These are phyloP conservation scores for Austroboletus novae-zelandiae DNA, from an alignment of 1,284 basidiomycete species.

Conservation along the genomic window DNA sequence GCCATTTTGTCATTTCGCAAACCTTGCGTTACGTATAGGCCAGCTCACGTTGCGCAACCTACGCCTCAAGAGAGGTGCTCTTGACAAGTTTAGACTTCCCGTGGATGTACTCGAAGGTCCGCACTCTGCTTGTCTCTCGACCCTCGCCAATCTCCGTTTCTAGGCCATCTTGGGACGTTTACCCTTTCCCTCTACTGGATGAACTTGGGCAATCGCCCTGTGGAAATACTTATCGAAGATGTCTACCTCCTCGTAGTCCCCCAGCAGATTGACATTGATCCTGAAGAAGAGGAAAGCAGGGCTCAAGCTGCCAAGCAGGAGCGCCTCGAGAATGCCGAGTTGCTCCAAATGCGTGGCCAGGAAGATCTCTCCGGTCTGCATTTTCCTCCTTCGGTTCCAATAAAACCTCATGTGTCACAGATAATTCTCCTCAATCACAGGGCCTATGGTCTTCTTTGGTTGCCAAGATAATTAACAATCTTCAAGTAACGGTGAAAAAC, in stretches of 20 bases:
- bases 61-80: conserved; percentile 88
- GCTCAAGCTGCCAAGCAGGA: conserved; percentile 88
- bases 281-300: conserved; percentile 82
- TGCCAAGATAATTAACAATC: conserved; percentile 93
- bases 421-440: conserved; percentile 74
- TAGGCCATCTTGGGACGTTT: conserved; percentile 90
- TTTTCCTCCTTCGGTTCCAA: not conserved
- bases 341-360: conserved; percentile 74
- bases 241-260: conserved; percentile 94
- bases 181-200: conserved; percentile 95
- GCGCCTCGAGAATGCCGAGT: conserved; percentile 85
- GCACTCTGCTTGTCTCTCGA: not conserved
- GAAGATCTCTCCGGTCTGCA: conserved; percentile 50
- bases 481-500: conserved; percentile 94
- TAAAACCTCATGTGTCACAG: conserved; percentile 23
- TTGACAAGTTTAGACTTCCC: conserved; percentile 96
- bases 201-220: conserved; percentile 91
- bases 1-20: not conserved
- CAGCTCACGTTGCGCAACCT: conserved; percentile 82
- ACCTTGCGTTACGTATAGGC: conserved; percentile 47
- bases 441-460: conserved; percentile 83
- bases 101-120: conserved; percentile 94
- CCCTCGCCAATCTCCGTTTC: not conserved
- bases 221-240: conserved; percentile 91
- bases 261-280: conserved; percentile 68